Percentiles rank a stretch among this genome's conserved stretches.
These are phyloP conservation scores for Bolboschoenoplectus hybrid DNA, from an alignment of 202 grass and related monocot species.

Conservation along the genomic window DNA sequence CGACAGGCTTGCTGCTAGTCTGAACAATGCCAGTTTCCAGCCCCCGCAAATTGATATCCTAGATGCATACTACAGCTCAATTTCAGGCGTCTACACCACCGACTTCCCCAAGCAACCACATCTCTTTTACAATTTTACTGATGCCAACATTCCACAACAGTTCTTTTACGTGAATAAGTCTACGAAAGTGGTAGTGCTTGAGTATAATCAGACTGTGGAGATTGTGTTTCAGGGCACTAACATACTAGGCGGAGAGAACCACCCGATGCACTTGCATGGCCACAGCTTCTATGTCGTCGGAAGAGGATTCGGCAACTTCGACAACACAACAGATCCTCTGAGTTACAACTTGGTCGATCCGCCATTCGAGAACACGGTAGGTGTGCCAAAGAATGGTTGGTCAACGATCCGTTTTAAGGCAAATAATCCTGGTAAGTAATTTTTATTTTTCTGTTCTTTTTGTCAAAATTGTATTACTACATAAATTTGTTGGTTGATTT, in stretches of 20 bases:
- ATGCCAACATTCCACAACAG: background rate
- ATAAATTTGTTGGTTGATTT: background rate
- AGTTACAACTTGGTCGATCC: slow-evolving; percentile 58
- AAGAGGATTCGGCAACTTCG: slow-evolving; percentile 49
- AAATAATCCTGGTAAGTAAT: slow-evolving; percentile 56
- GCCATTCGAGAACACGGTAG: slow-evolving; percentile 56
- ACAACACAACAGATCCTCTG: slow-evolving; percentile 39
- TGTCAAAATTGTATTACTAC: background rate
- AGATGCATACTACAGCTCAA: slow-evolving; percentile 54
- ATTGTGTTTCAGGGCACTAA: slow-evolving; percentile 65
- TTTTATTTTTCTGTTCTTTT: background rate
- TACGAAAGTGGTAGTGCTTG: slow-evolving; percentile 56
- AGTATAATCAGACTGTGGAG: slow-evolving; percentile 55
- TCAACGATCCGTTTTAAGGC: slow-evolving; percentile 61
- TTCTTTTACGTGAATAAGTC: slow-evolving; percentile 8
- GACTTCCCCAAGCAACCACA: slow-evolving; percentile 56
- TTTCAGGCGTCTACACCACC: slow-evolving; percentile 32
- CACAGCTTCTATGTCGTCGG: slow-evolving; percentile 69
- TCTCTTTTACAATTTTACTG: slow-evolving; percentile 52
- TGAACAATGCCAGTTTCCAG: slow-evolving; percentile 70
- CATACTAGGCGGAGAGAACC: slow-evolving; percentile 53
- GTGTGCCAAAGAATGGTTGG: slow-evolving; percentile 61
- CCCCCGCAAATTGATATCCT: slow-evolving; percentile 42
- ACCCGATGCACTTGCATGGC: slow-evolving; percentile 77
- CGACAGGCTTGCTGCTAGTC: slow-evolving; percentile 49